Evolutionary conservation across 495 filamentous ascomycete genomes (phyloP).

Genomic region (Penicillium angulare): DNA sequence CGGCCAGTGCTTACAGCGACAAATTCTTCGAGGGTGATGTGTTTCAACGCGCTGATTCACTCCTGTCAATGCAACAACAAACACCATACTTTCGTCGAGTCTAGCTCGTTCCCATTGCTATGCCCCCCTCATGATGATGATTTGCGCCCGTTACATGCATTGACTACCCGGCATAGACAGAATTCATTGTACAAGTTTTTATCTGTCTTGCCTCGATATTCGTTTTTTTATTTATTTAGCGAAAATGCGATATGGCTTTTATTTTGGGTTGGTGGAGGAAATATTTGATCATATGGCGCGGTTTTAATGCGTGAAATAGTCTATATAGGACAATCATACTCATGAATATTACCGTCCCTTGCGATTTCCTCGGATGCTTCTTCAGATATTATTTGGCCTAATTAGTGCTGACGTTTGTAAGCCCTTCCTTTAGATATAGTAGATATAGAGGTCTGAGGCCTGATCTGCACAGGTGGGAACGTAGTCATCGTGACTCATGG

Average conservation of each 20-base stretch:
- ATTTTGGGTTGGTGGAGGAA: too few species aligned
- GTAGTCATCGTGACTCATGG: conserved; percentile 19
- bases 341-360: too few species aligned
- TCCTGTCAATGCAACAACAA: conserved; percentile 58
- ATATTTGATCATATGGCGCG: neutral
- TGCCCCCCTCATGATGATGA: conserved; percentile 7
- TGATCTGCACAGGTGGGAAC: too few species aligned
- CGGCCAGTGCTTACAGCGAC: conserved; percentile 64
- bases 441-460: too few species aligned
- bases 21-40: conserved; percentile 67
- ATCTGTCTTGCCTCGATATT: neutral
- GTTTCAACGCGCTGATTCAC: conserved; percentile 70
- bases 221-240: conserved; percentile 5
- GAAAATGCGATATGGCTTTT: neutral
- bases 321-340: too few species aligned
- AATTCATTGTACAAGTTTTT: neutral
- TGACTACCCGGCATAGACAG: neutral
- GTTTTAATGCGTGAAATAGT: neutral
- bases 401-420: too few species aligned
- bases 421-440: too few species aligned
- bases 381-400: too few species aligned
- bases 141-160: neutral
- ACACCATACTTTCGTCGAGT: conserved; percentile 40
- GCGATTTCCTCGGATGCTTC: too few species aligned
- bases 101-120: conserved; percentile 11